A percentile compares a stretch with the other conserved stretches of the same genome.
phyloP scores from a whole-genome alignment of 129 eudicot genomes.

The Escallonia rubra region DNA sequence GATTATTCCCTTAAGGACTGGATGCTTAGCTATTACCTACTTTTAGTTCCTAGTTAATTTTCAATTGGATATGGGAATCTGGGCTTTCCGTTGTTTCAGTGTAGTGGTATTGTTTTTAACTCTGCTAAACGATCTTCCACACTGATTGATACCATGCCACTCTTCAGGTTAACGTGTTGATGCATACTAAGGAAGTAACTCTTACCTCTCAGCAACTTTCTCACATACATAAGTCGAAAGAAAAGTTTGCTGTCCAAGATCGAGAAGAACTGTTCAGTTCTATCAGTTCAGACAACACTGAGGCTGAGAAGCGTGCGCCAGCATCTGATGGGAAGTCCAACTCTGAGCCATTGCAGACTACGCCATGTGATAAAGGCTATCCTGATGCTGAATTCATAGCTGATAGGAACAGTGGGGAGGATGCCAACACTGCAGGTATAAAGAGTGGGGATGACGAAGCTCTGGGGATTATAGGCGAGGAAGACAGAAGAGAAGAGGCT shows the following conservation, averaged over 20 bases:
- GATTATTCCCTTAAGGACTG: neutral
- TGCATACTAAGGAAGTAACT: conserved; percentile 31
- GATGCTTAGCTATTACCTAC: neutral
- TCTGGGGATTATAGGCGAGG: neutral
- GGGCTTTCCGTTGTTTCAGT: neutral
- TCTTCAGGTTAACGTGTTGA: conserved; percentile 44
- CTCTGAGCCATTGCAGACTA: neutral
- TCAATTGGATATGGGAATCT: neutral
- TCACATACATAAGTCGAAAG: conserved; percentile 15
- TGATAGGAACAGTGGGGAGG: too few relatives aligned
- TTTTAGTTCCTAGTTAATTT: too few relatives aligned
- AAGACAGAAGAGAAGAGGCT: neutral
- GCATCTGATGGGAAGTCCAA: conserved; percentile 7
- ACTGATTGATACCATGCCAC: neutral
- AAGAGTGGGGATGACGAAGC: too few relatives aligned
- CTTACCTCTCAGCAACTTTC: neutral
- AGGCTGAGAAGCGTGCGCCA: conserved; percentile 6
- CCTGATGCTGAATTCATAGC: neutral
- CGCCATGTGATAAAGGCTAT: neutral
- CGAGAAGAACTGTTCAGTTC: conserved; percentile 23
- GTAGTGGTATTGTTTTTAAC: neutral
- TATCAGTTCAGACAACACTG: neutral
- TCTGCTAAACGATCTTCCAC: too few relatives aligned
- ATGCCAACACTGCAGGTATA: too few relatives aligned
- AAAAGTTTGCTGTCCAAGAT: conserved; percentile 21